phyloP scores from a whole-genome alignment of 176 grass and related monocot species.

The Typha latifolia region DNA sequence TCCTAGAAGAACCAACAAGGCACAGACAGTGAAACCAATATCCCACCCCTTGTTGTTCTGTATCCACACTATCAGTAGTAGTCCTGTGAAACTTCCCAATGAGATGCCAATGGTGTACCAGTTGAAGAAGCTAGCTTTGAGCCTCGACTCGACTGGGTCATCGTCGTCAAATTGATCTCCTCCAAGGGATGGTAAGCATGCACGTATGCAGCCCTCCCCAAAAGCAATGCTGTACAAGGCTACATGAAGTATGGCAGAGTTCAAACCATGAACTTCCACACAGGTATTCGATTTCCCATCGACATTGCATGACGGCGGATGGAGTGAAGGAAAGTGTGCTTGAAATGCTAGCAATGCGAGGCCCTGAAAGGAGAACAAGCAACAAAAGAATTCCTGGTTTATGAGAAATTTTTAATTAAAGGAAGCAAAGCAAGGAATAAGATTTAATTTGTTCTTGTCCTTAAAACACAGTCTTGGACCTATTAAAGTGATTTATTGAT shows the following conservation, averaged over 20 bases:
- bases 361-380: conserved; percentile 31
- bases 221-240: conserved; percentile 52
- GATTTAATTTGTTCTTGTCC: too few relatives aligned
- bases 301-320: conserved; percentile 33
- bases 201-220: conserved; percentile 46
- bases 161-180: conserved; percentile 58
- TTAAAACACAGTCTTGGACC: too few relatives aligned
- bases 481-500: too few relatives aligned
- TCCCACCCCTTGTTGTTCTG: conserved; percentile 49
- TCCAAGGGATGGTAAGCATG: conserved; percentile 53
- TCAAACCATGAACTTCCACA: conserved; percentile 30
- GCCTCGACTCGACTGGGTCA: conserved; percentile 28
- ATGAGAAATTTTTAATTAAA: too few relatives aligned
- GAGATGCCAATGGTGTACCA: conserved; percentile 75
- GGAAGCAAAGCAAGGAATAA: too few relatives aligned
- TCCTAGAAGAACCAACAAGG: conserved; percentile 24
- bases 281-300: conserved; percentile 17
- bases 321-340: conserved; percentile 52
- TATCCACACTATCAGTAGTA: conserved; percentile 59
- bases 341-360: conserved; percentile 65
- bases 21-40: conserved; percentile 43
- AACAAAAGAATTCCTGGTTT: background rate
- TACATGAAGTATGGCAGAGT: conserved; percentile 46
- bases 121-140: conserved; percentile 78
- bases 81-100: conserved; percentile 43